Evolutionary conservation across 768 basidiomycete genomes (phyloP).

Genomic region (Boletus barrowsii): DNA sequence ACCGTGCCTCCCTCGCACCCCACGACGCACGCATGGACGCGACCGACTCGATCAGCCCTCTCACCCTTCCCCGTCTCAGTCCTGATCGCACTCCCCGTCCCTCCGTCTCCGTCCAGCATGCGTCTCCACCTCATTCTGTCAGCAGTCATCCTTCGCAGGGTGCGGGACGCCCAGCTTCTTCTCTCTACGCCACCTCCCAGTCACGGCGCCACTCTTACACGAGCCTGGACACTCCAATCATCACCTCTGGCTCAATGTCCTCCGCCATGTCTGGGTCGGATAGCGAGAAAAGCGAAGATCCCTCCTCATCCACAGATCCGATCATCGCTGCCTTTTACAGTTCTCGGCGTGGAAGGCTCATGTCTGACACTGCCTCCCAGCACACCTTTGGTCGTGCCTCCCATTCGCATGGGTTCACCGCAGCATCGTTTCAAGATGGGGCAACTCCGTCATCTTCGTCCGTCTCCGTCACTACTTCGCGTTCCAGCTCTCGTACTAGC

Average conservation of each 20-base stretch:
- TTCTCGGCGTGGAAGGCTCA: slow-evolving; percentile 24
- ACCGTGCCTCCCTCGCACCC: slow-evolving; percentile 19
- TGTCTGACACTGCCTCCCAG: slow-evolving; percentile 44
- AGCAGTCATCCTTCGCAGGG: slow-evolving; percentile 35
- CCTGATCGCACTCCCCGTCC: slow-evolving; percentile 45
- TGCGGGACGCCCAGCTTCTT: slow-evolving; percentile 26
- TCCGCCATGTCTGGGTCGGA: slow-evolving; percentile 19
- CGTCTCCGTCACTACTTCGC: slow-evolving; percentile 39
- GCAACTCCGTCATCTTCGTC: slow-evolving; percentile 41
- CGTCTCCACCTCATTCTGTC: slow-evolving; percentile 7
- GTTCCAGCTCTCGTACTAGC: slow-evolving; percentile 32
- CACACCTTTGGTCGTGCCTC: slow-evolving; percentile 50
- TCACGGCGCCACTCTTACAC: slow-evolving; percentile 15
- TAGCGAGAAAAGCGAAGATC: slow-evolving; percentile 37
- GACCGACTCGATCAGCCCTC: slow-evolving; percentile 36
- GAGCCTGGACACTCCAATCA: not conserved
- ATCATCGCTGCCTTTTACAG: slow-evolving; percentile 19
- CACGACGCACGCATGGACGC: slow-evolving; percentile 14
- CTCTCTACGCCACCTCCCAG: slow-evolving; percentile 10
- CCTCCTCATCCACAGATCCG: slow-evolving; percentile 33
- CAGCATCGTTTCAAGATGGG: slow-evolving; percentile 23
- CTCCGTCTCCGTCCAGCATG: slow-evolving; percentile 32
- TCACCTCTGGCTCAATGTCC: slow-evolving; percentile 3
- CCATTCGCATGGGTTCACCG: slow-evolving; percentile 18
- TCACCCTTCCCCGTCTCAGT: slow-evolving; percentile 30